phyloP scores from a whole-genome alignment of 208 protist genomes.

The Leishmania lainsoni region DNA sequence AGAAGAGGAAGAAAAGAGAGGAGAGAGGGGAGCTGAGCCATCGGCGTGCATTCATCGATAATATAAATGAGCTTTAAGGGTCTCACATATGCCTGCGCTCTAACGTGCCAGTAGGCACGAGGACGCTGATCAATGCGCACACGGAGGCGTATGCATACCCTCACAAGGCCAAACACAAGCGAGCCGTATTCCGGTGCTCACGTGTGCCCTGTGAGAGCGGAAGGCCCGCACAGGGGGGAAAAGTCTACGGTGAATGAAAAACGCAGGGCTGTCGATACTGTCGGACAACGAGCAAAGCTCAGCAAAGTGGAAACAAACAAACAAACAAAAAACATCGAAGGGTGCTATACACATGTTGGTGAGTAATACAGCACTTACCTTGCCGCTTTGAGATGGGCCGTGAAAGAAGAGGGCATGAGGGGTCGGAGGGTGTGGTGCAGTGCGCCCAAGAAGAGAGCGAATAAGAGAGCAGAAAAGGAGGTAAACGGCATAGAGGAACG shows the following conservation, averaged over 20 bases:
- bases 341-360: too few relatives aligned
- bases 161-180: background rate
- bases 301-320: background rate
- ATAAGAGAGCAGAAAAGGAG: background rate
- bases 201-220: background rate
- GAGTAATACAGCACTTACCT: too few relatives aligned
- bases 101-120: background rate
- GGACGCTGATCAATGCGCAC: background rate
- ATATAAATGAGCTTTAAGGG: too few relatives aligned
- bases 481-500: background rate
- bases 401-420: too few relatives aligned
- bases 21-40: background rate
- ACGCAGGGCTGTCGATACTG: background rate
- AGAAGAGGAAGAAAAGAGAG: too few relatives aligned
- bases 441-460: background rate
- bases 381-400: too few relatives aligned
- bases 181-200: background rate
- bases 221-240: background rate
- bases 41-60: background rate
- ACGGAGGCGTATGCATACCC: background rate
- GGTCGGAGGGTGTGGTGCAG: background rate
- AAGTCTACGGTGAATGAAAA: background rate
- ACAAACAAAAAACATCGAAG: background rate
- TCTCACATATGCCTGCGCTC: background rate
- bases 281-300: background rate